Evolutionary conservation across 2,329 filamentous ascomycete genomes (phyloP).

Genomic region (Ceratocystis cacaofunesta): DNA sequence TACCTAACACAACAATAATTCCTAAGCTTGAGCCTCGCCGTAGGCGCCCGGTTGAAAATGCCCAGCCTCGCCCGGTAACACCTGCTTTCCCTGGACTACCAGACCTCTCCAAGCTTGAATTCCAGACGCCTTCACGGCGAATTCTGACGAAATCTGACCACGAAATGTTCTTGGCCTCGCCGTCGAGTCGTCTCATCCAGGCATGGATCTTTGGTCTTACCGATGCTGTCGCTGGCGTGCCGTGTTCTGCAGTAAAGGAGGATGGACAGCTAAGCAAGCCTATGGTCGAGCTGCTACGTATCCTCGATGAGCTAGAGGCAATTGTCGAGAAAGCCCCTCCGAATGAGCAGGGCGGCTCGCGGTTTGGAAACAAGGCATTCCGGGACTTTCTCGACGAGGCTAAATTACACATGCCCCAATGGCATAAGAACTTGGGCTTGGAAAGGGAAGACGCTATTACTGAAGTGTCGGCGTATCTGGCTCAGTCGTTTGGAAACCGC

Average conservation of each 20-base stretch:
- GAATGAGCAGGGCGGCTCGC: constrained; percentile 70
- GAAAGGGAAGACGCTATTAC: constrained; percentile 37
- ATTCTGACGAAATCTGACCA: constrained; percentile 75
- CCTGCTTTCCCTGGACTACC: constrained; percentile 52
- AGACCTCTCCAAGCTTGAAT: constrained; percentile 43
- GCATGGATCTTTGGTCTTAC: constrained; percentile 78
- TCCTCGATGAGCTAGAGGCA: constrained; percentile 55
- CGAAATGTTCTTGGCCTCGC: constrained; percentile 61
- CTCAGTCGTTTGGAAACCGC: constrained; percentile 72
- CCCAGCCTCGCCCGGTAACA: constrained; percentile 56
- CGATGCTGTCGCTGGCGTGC: constrained; percentile 59
- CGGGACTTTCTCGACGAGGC: constrained; percentile 62
- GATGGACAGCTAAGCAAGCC: constrained; percentile 41
- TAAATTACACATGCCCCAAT: constrained; percentile 38
- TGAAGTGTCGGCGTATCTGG: constrained; percentile 68
- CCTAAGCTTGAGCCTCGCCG: constrained; percentile 54
- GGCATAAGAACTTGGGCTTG: constrained; percentile 50
- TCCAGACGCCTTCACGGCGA: constrained; percentile 54
- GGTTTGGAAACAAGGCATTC: constrained; percentile 92
- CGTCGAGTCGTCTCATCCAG: constrained; percentile 59
- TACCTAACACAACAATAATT: constrained; percentile 37
- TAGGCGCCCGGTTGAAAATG: constrained; percentile 36
- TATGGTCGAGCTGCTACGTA: constrained; percentile 48
- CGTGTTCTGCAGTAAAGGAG: constrained; percentile 41
- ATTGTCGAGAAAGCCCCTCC: constrained; percentile 59